Evolutionary conservation across 345 rosid genomes (phyloP).

Genomic region (Gossypioides kirkii): DNA sequence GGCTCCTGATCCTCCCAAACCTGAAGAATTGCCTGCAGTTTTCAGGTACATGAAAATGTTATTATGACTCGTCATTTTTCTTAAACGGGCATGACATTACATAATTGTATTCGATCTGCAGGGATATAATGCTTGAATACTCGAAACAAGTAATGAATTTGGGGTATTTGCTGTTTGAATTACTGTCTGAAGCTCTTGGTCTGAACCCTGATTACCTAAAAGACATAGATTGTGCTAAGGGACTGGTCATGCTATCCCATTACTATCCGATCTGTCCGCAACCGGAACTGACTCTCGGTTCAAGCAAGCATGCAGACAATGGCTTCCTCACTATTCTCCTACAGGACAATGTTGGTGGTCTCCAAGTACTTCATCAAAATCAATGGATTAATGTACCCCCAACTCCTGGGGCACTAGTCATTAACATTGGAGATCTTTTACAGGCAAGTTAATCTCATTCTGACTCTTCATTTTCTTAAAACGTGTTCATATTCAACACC

Average conservation of each 20-base stretch:
- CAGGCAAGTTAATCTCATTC: conserved; percentile 29
- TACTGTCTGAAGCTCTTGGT: conserved; percentile 58
- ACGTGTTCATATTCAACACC: background rate
- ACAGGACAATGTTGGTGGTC: conserved; percentile 58
- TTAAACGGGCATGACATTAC: too few species aligned
- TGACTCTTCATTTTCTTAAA: background rate
- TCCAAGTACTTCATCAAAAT: conserved; percentile 38
- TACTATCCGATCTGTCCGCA: conserved; percentile 62
- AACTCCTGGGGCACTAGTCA: conserved; percentile 41
- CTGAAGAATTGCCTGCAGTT: conserved; percentile 32
- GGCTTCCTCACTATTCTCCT: conserved; percentile 51
- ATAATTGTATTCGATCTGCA: conserved; percentile 12
- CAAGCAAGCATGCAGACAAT: conserved; percentile 42
- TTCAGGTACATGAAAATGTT: conserved; percentile 31
- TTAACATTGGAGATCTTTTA: conserved; percentile 53
- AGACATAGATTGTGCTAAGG: conserved; percentile 37
- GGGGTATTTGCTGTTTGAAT: conserved; percentile 35
- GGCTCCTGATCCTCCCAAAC: conserved; percentile 39
- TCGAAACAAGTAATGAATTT: conserved; percentile 27
- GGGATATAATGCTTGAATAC: conserved; percentile 41
- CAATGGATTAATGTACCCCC: conserved; percentile 49
- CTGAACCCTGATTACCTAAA: conserved; percentile 31
- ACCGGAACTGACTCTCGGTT: conserved; percentile 54
- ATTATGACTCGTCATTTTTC: too few species aligned
- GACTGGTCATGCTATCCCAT: conserved; percentile 39